phyloP scores from a whole-genome alignment of 352 stramenopile species.

The Albugo candida region DNA sequence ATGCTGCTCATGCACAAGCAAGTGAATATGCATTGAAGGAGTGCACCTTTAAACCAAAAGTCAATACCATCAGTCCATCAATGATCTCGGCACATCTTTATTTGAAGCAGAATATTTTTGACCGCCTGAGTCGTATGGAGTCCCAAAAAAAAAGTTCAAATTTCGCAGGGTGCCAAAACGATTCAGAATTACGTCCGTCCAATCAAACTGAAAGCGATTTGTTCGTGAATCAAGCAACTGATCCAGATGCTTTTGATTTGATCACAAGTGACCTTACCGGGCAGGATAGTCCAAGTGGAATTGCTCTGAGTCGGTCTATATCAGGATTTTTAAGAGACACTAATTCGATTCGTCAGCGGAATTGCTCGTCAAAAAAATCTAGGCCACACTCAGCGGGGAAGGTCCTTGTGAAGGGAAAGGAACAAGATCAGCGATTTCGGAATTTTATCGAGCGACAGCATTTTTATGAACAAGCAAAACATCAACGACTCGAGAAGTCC shows the following conservation, averaged over 20 bases:
- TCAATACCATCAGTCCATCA: conserved; percentile 47
- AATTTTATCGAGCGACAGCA: conserved; percentile 55
- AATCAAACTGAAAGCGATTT: background rate
- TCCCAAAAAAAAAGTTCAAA: background rate
- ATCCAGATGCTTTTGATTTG: too few relatives aligned
- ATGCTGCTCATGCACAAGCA: conserved; percentile 25
- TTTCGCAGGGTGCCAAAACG: conserved; percentile 17
- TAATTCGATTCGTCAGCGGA: too few relatives aligned
- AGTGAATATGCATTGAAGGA: conserved; percentile 29
- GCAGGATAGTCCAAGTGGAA: too few relatives aligned
- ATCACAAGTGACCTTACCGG: too few relatives aligned
- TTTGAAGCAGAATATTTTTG: conserved; percentile 71
- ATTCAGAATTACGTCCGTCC: conserved; percentile 20
- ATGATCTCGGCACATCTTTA: conserved; percentile 75
- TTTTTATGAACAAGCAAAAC: conserved; percentile 44
- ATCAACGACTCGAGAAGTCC: conserved; percentile 31
- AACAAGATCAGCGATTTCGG: conserved; percentile 31
- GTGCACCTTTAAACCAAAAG: conserved; percentile 62
- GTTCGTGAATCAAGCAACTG: too few relatives aligned
- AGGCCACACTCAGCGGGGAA: background rate
- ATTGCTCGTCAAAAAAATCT: background rate
- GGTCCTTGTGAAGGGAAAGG: conserved; percentile 8
- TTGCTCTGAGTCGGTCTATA: background rate
- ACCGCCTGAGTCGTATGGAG: conserved; percentile 33
- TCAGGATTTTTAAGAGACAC: background rate